phyloP scores from a whole-genome alignment of 371 early-diverging fungal genomes.

The Rhizopus stolonifer region DNA sequence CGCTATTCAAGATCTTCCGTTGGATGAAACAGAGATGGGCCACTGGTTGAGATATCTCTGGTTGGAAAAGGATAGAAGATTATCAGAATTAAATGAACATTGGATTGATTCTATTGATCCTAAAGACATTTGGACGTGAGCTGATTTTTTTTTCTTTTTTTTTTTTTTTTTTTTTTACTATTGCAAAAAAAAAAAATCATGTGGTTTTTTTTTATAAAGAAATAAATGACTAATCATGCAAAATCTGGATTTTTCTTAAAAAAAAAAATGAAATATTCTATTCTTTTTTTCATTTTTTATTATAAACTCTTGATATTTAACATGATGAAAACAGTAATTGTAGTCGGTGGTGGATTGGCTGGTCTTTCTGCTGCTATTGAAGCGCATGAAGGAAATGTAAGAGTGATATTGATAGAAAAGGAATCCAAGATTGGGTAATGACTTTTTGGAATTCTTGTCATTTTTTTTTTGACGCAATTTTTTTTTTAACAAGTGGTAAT shows the following conservation, averaged over 20 bases:
- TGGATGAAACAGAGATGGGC: slow-evolving; percentile 53
- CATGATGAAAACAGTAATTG: slow-evolving; percentile 32
- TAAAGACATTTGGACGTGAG: slow-evolving; percentile 39
- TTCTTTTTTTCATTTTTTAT: slow-evolving; percentile 15
- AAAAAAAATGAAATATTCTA: slow-evolving; percentile 12
- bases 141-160: slow-evolving; percentile 5
- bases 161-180: background rate
- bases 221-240: background rate
- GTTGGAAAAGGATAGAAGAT: slow-evolving; percentile 63
- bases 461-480: too few species aligned
- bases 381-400: slow-evolving; percentile 59
- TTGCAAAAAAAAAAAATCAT: slow-evolving; percentile 15
- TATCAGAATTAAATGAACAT: slow-evolving; percentile 47
- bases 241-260: slow-evolving; percentile 2
- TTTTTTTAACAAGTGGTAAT: slow-evolving; percentile 55
- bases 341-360: slow-evolving; percentile 82
- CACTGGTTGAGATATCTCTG: slow-evolving; percentile 65
- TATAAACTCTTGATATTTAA: slow-evolving; percentile 8
- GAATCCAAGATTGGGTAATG: slow-evolving; percentile 63
- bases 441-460: too few species aligned
- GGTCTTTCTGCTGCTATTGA: slow-evolving; percentile 81
- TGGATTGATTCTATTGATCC: slow-evolving; percentile 26
- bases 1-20: slow-evolving; percentile 60
- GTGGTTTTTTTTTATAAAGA: slow-evolving; percentile 9
- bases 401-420: slow-evolving; percentile 75